phyloP scores from a whole-genome alignment of 495 filamentous ascomycete species.

The Cercophora newfieldiana region DNA sequence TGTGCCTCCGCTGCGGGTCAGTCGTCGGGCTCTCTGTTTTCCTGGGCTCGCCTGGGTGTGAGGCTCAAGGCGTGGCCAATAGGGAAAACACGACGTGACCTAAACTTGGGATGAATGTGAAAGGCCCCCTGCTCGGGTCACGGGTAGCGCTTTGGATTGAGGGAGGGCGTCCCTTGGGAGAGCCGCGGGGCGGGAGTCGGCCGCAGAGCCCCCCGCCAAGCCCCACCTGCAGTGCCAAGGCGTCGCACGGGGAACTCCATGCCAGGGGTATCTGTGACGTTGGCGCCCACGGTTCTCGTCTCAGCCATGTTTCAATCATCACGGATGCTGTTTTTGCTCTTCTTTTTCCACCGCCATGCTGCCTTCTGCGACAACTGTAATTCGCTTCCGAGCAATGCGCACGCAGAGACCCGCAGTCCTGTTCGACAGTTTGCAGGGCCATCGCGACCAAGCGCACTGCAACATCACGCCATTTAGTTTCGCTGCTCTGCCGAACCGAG shows the following conservation, averaged over 20 bases:
- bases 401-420: not conserved
- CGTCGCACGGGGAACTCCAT: conserved; percentile 18
- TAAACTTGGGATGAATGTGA: conserved; percentile 42
- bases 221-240: conserved; percentile 11
- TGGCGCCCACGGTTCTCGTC: conserved; percentile 33
- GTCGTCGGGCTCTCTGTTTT: not conserved
- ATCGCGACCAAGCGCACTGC: not conserved
- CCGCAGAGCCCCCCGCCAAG: conserved; percentile 24
- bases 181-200: not conserved
- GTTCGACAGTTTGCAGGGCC: not conserved
- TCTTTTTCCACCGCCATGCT: conserved; percentile 15
- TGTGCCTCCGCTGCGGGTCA: not conserved
- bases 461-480: not conserved
- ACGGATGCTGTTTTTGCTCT: conserved; percentile 27
- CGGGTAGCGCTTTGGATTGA: conserved; percentile 19
- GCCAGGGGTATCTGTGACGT: conserved; percentile 28
- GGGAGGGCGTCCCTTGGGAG: not conserved
- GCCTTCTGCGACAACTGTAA: conserved; percentile 24
- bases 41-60: conserved; percentile 9
- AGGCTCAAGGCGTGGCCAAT: conserved; percentile 33
- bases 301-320: conserved; percentile 37
- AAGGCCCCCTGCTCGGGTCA: conserved; percentile 30
- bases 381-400: conserved; percentile 23
- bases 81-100: not conserved
- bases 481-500: not conserved